phyloP scores from a whole-genome alignment of 2,329 filamentous ascomycete species.

The Coleophoma eucalyptorum region DNA sequence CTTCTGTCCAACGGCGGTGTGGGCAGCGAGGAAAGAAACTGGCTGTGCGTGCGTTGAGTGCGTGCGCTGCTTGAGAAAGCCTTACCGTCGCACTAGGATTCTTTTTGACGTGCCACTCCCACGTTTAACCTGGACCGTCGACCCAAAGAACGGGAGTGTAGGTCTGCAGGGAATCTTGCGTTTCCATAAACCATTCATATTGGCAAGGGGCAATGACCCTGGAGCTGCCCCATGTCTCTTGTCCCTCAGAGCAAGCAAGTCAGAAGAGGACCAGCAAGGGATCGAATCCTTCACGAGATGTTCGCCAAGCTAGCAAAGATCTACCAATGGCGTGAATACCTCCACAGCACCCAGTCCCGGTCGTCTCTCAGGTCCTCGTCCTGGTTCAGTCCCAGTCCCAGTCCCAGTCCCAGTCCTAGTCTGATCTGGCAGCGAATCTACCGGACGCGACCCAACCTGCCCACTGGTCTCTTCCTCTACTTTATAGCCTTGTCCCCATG shows the following conservation, averaged over 20 bases:
- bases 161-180: neutral
- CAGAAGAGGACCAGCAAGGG: conserved; percentile 1
- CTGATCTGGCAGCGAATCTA: too few species aligned
- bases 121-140: neutral
- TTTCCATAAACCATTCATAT: neutral
- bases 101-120: conserved; percentile 1
- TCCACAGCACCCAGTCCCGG: neutral
- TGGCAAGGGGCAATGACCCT: neutral
- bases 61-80: neutral
- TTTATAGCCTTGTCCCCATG: conserved; percentile 21
- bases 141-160: neutral
- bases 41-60: neutral
- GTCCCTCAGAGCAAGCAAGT: too few species aligned
- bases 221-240: neutral
- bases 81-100: neutral
- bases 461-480: conserved; percentile 9
- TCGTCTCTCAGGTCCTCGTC: too few species aligned
- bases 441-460: neutral
- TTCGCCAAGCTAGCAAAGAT: conserved; percentile 6
- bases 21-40: neutral
- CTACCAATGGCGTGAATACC: conserved; percentile 5
- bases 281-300: conserved; percentile 5
- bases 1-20: too few species aligned
- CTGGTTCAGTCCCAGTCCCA: too few species aligned
- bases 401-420: too few species aligned